Conservation (phyloP, 1,139 yeast species). For the Geotrichum reessii region DNA sequence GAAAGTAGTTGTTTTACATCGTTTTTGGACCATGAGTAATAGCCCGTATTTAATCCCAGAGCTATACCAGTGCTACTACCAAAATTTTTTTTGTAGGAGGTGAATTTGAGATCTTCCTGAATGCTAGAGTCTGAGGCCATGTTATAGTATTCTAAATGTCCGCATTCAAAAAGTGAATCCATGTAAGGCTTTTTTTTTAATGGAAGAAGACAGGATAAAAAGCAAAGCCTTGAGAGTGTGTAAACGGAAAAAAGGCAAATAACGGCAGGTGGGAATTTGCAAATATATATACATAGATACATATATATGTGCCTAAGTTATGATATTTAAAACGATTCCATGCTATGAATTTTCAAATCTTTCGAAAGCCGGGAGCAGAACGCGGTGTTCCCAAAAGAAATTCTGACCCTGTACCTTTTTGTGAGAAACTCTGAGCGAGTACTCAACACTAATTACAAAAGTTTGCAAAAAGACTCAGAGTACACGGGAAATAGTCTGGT, state of each 20-base stretch:
- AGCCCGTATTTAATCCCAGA: conserved; percentile 5
- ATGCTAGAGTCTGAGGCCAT: conserved; percentile 9
- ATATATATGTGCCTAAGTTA: not conserved
- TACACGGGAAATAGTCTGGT: not conserved
- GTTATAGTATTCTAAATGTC: not conserved
- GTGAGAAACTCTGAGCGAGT: not conserved
- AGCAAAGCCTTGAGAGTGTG: not conserved
- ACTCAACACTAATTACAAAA: not conserved
- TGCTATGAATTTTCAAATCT: not conserved
- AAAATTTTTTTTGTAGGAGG: not conserved
- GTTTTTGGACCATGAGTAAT: conserved; percentile 13
- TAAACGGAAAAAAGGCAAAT: not conserved
- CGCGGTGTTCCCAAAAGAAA: not conserved
- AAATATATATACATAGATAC: too few relatives aligned
- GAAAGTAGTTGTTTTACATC: conserved; percentile 9
- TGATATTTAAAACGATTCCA: not conserved
- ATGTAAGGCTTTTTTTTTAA: not conserved
- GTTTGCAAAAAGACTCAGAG: not conserved
- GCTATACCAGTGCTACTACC: not conserved
- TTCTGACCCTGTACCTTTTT: not conserved
- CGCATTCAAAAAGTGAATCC: not conserved
- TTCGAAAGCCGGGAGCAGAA: not conserved
- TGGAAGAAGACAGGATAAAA: too few relatives aligned
- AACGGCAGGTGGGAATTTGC: not conserved
- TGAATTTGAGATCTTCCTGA: not conserved